Conservation (phyloP, 2,329 filamentous ascomycete species). For the Metarhizium rileyi region DNA sequence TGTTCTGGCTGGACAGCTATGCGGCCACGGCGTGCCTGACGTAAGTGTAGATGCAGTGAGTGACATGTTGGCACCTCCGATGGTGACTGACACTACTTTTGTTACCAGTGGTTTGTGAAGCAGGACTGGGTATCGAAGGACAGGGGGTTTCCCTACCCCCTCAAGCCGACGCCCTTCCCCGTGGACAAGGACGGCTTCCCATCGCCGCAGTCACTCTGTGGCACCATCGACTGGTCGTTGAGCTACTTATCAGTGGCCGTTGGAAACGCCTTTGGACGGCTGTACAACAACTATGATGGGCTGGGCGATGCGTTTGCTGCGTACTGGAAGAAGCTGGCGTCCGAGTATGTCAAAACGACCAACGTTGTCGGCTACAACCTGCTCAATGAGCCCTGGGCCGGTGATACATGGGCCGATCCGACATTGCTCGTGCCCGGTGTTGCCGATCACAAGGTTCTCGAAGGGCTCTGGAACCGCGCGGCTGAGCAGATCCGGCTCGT, state of each 20-base stretch:
- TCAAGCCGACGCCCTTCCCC: conserved; percentile 6
- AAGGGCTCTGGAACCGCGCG: conserved; percentile 12
- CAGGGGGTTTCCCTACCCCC: conserved; percentile 10
- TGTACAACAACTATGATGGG: conserved; percentile 12
- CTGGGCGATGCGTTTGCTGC: conserved; percentile 12
- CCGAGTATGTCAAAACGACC: conserved; percentile 5
- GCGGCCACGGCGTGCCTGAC: conserved; percentile 12
- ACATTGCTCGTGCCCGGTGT: conserved; percentile 9
- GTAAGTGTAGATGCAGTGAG: conserved; percentile 4
- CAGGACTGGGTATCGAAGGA: conserved; percentile 9
- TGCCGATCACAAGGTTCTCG: conserved; percentile 9
- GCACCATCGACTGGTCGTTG: conserved; percentile 9
- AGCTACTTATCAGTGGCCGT: conserved; percentile 10
- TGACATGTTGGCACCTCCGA: background rate
- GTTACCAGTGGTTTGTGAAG: conserved; percentile 10
- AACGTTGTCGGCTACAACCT: conserved; percentile 12
- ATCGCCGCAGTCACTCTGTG: conserved; percentile 8
- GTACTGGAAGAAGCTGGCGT: conserved; percentile 11
- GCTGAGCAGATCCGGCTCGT: conserved; percentile 9
- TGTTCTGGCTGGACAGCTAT: conserved; percentile 9
- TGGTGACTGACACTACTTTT: background rate
- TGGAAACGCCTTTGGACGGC: conserved; percentile 10
- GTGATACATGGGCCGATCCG: conserved; percentile 10
- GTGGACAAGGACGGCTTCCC: conserved; percentile 10
- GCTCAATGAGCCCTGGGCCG: conserved; percentile 12